phyloP scores from a whole-genome alignment of 1,139 yeast species.

The Chernovozyma aurita region DNA sequence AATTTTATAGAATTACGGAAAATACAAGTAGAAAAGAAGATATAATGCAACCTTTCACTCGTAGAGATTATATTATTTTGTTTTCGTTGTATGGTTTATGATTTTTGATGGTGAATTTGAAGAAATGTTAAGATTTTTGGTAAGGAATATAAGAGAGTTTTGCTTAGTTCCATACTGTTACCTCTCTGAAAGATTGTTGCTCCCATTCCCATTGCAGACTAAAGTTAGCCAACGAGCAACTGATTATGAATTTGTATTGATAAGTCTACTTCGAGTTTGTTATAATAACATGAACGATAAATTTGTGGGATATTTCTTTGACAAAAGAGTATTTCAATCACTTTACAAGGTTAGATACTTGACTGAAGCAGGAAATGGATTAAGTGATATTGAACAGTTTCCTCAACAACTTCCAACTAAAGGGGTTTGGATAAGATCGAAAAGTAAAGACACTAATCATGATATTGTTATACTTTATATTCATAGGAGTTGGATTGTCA shows the following conservation, averaged over 20 bases:
- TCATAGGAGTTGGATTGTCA: constrained; percentile 12
- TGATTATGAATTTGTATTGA: constrained; percentile 9
- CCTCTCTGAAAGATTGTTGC: constrained; percentile 7
- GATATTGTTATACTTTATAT: constrained; percentile 12
- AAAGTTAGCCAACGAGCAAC: constrained; percentile 12
- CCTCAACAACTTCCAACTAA: neutral
- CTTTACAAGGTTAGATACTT: constrained; percentile 9
- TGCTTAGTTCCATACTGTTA: constrained; percentile 5
- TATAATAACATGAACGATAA: constrained; percentile 3
- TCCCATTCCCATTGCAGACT: constrained; percentile 12
- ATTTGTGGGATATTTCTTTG: constrained; percentile 8
- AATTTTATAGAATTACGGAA: no score
- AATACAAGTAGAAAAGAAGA: neutral
- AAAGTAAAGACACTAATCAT: constrained; percentile 6
- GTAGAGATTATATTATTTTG: constrained; percentile 9
- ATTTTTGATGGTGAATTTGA: constrained; percentile 7
- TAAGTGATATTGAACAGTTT: constrained; percentile 10
- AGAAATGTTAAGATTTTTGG: neutral
- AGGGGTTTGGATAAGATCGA: constrained; percentile 11
- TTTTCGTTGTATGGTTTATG: constrained; percentile 7
- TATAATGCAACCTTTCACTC: constrained; percentile 11
- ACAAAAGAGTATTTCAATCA: constrained; percentile 9
- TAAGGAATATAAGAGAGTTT: neutral
- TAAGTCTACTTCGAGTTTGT: constrained; percentile 10
- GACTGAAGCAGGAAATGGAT: constrained; percentile 12